A percentile compares a stretch with the other conserved stretches of the same genome.
These are phyloP conservation scores for peach (Prunus persica) DNA, from an alignment of 306 rosid genomes.

Conservation along the genomic window DNA sequence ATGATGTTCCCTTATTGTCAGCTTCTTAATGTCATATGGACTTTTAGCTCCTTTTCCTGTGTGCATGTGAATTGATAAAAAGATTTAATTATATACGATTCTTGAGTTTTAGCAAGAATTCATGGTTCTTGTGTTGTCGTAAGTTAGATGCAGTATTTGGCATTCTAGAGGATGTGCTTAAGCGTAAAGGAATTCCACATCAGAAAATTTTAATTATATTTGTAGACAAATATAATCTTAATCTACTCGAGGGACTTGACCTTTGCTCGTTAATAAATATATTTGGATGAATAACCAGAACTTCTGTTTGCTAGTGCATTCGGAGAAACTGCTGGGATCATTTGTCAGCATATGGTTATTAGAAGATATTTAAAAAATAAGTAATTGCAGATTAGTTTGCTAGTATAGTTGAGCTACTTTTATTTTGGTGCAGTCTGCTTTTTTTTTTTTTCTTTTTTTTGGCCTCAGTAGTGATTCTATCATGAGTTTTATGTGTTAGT, in stretches of 20 bases:
- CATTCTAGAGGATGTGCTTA: neutral
- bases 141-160: neutral
- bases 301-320: neutral
- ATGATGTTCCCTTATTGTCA: neutral
- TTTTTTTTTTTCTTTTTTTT: neutral
- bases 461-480: neutral
- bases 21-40: neutral
- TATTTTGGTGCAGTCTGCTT: neutral
- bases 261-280: too few relatives aligned
- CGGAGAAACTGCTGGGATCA: neutral
- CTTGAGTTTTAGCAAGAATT: neutral
- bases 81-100: neutral
- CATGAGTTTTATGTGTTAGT: constrained; percentile 2
- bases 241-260: too few relatives aligned
- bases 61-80: neutral
- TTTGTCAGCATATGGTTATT: neutral
- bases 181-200: neutral
- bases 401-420: neutral
- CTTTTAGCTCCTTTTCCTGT: neutral
- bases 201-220: neutral
- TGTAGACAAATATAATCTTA: too few relatives aligned
- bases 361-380: too few relatives aligned
- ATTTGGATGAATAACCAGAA: too few relatives aligned
- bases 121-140: neutral
- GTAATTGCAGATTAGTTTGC: neutral